Evolutionary conservation across 2,329 filamentous ascomycete genomes (phyloP).

Genomic region (Neonectria hederae): DNA sequence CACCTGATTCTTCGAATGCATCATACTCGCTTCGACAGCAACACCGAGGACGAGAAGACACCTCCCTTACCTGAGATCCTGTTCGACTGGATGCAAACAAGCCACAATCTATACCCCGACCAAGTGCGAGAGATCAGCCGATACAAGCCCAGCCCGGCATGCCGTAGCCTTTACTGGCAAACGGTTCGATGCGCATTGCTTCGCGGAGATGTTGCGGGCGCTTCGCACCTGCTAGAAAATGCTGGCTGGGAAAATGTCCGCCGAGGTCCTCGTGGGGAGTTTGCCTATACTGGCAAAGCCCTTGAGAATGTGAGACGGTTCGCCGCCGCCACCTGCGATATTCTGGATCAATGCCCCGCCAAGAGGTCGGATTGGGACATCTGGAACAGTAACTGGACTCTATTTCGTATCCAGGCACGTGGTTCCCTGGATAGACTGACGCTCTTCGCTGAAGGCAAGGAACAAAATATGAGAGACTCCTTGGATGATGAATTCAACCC

Average conservation of each 20-base stretch:
- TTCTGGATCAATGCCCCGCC: constrained; percentile 79
- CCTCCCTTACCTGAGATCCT: constrained; percentile 78
- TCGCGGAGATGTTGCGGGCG: constrained; percentile 76
- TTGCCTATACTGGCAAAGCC: constrained; percentile 77
- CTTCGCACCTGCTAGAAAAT: constrained; percentile 73
- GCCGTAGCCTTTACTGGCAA: constrained; percentile 85
- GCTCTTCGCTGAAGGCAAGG: constrained; percentile 80
- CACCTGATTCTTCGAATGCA: constrained; percentile 81
- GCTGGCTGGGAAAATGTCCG: constrained; percentile 83
- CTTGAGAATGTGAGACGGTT: constrained; percentile 82
- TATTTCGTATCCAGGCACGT: constrained; percentile 81
- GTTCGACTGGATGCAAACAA: constrained; percentile 81
- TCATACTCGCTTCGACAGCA: constrained; percentile 64
- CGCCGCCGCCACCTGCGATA: constrained; percentile 71
- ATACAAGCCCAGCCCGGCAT: constrained; percentile 76
- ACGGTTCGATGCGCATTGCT: constrained; percentile 78
- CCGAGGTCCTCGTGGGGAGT: constrained; percentile 70
- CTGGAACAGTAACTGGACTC: constrained; percentile 80
- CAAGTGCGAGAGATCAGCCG: constrained; percentile 73
- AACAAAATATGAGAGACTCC: constrained; percentile 52
- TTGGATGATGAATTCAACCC: constrained; percentile 48
- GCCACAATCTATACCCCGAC: constrained; percentile 76
- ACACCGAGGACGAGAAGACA: constrained; percentile 50
- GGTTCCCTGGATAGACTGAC: constrained; percentile 76
- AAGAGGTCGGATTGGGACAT: constrained; percentile 81